Evolutionary conservation across 495 filamentous ascomycete species (phyloP), one percentile per base, ranked within the genome.

Genomic region (Oidiodendron maius): DNA sequence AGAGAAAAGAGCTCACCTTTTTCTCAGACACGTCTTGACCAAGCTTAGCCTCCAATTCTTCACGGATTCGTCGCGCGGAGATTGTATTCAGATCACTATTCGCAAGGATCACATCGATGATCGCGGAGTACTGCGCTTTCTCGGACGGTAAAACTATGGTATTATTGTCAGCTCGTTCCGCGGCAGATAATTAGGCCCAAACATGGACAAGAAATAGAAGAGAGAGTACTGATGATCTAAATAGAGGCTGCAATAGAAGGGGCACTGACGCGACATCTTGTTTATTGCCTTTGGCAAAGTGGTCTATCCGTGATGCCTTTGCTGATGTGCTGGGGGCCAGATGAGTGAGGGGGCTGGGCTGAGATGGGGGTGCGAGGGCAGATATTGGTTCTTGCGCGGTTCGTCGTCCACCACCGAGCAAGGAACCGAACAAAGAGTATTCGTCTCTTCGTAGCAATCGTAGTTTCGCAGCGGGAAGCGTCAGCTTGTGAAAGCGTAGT

Each of bases 21-120:
- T 95, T 81, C 17, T 80, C 74, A 45, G 82, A 84, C 61, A 96
- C 76, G 66, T 98, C 91, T 71, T 89, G 80, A 48, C 83, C 78
- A 32, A 90, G 75, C 11, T 70, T 57, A 50, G 77, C 79, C 65
- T 91, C 84, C 4, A 98, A 75, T 21, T 84, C 86, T 64, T 89
- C 86, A 52, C 93, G 86, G 58, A 97, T 88, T 62, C 84, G 81
- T 70, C 97, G 97, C 54, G 89, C 86, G 21, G 93, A 94, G 50
- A 98, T 84, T 26, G 89, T 95, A 47, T 84, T 78, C 36, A 98
- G 78, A 57, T 98, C 89, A 52, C 87, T 86, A 22, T 74, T 75
- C 12, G 76, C 77, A 18, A 98, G 75, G 55, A 98, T 96, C n/a
- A 70, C 77, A 62, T 98, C 93, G 64, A 98, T 96, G 68, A 96